These are phyloP conservation scores for Calycina marina DNA, from an alignment of 2,329 filamentous ascomycete genomes.

Conservation along the genomic window DNA sequence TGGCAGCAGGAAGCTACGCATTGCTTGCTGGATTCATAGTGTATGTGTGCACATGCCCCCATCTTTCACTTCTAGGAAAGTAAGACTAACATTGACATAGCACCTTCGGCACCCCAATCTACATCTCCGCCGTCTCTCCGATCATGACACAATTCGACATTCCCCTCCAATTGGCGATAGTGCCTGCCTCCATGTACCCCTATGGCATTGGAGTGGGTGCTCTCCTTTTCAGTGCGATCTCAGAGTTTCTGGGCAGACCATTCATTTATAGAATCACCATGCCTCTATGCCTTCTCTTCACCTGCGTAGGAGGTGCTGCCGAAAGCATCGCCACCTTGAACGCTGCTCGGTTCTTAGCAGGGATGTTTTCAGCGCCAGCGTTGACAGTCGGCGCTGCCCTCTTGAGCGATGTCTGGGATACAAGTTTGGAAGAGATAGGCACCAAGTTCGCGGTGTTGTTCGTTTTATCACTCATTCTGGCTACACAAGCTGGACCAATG, in stretches of 20 bases:
- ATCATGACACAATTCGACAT: conserved; percentile 1
- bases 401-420: conserved; percentile 8
- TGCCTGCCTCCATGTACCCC: conserved; percentile 5
- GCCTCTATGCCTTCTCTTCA: conserved; percentile 6
- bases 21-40: no score
- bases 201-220: conserved; percentile 7
- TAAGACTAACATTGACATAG: no score
- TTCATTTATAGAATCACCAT: conserved; percentile 4
- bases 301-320: conserved; percentile 3
- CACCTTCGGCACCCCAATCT: conserved; percentile 5
- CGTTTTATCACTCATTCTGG: conserved; percentile 3
- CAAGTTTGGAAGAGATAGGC: conserved; percentile 5
- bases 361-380: conserved; percentile 4
- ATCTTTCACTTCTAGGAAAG: no score
- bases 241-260: conserved; percentile 5
- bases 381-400: conserved; percentile 4
- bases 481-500: conserved; percentile 5
- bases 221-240: conserved; percentile 4
- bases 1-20: no score
- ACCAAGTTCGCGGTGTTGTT: conserved; percentile 5
- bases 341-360: conserved; percentile 4
- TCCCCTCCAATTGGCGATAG: conserved; percentile 3
- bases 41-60: no score
- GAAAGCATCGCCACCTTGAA: conserved; percentile 1
- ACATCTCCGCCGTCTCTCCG: conserved; percentile 3